Evolutionary conservation across 1,284 basidiomycete species (phyloP).

Genomic region (Apiotrichum siamense): DNA sequence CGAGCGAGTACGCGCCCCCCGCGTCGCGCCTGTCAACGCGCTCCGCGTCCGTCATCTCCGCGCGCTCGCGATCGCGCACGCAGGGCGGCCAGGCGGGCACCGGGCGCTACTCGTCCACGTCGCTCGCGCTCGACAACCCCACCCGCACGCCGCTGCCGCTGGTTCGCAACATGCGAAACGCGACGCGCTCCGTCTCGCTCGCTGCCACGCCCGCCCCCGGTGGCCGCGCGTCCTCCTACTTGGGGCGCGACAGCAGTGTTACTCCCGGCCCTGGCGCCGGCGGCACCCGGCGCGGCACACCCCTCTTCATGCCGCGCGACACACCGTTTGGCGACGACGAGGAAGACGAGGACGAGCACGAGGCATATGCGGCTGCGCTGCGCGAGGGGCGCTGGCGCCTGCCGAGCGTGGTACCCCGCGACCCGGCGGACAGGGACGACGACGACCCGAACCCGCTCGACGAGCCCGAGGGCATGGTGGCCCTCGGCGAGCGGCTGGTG

Average conservation of each 20-base stretch:
- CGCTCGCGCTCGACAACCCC: conserved; percentile 18
- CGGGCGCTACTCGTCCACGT: conserved; percentile 31
- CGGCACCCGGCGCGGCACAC: conserved; percentile 3
- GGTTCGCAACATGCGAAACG: conserved; percentile 37
- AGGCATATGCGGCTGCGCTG: conserved; percentile 34
- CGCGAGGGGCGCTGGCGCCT: conserved; percentile 33
- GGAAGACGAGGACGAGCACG: conserved; percentile 44
- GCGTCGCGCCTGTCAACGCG: conserved; percentile 40
- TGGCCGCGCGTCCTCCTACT: conserved; percentile 8
- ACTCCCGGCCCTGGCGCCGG: conserved; percentile 22
- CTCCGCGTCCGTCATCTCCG: conserved; percentile 29
- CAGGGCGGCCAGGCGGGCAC: conserved; percentile 17
- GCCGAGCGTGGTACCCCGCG: conserved; percentile 33
- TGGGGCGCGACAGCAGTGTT: conserved; percentile 5
- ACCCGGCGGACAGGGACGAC: conserved; percentile 30
- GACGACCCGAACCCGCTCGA: conserved; percentile 45
- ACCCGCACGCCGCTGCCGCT: not conserved
- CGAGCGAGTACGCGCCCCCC: conserved; percentile 40
- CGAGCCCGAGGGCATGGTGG: conserved; percentile 36
- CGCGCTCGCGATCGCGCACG: conserved; percentile 27
- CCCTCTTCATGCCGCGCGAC: conserved; percentile 38
- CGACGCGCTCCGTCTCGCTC: conserved; percentile 30
- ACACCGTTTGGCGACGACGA: conserved; percentile 43
- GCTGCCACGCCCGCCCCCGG: conserved; percentile 13
- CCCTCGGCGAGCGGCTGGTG: conserved; percentile 37